phyloP scores from a whole-genome alignment of 257 asterid genomes.

The Petunia axillaris region DNA sequence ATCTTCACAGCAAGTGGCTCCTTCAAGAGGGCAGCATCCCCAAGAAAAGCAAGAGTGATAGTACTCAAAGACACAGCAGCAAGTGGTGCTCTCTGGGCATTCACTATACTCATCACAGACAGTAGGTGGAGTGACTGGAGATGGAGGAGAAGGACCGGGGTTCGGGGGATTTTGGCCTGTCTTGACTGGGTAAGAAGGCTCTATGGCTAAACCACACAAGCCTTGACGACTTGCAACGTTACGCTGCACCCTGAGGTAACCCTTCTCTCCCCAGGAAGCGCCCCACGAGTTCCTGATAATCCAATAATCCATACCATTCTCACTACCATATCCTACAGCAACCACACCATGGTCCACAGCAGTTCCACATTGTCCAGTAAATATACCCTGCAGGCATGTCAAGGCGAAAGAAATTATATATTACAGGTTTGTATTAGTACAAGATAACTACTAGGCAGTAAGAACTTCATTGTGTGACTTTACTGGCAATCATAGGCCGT shows the following conservation, averaged over 20 bases:
- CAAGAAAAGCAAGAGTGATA: slow-evolving; percentile 49
- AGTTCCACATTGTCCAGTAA: slow-evolving; percentile 54
- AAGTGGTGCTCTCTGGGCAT: slow-evolving; percentile 57
- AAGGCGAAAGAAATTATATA: not conserved
- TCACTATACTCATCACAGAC: slow-evolving; percentile 47
- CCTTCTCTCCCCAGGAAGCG: slow-evolving; percentile 57
- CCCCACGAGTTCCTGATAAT: slow-evolving; percentile 66
- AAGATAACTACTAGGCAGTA: not conserved
- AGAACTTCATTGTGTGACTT: too few species aligned
- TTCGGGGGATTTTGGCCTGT: slow-evolving; percentile 56
- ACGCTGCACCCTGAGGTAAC: slow-evolving; percentile 56
- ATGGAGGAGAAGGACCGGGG: slow-evolving; percentile 68
- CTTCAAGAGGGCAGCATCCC: slow-evolving; percentile 75
- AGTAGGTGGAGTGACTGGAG: slow-evolving; percentile 49
- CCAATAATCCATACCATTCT: slow-evolving; percentile 58
- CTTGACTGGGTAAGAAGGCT: slow-evolving; percentile 63
- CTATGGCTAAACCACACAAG: slow-evolving; percentile 58
- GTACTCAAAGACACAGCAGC: slow-evolving; percentile 58
- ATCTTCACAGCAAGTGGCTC: slow-evolving; percentile 69
- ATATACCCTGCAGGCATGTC: slow-evolving; percentile 50
- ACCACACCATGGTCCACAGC: slow-evolving; percentile 58
- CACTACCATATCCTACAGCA: slow-evolving; percentile 55
- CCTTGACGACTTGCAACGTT: slow-evolving; percentile 42
- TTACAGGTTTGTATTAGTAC: not conserved
- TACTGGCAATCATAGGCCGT: not conserved